Evolutionary conservation across 2,329 filamentous ascomycete species (phyloP).

Genomic region (Epichloe festucae): DNA sequence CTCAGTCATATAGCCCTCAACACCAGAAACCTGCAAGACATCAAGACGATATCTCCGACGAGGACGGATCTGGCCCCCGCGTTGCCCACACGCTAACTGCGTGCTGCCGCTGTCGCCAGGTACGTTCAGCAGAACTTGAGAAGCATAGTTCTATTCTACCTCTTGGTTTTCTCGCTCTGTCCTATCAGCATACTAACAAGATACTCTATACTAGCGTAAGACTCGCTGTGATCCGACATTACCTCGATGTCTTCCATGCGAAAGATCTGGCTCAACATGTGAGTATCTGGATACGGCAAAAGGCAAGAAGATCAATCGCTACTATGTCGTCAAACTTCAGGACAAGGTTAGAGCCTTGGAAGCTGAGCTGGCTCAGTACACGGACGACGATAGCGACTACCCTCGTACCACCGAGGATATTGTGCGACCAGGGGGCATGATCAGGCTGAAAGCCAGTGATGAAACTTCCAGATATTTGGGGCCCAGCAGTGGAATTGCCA

Average conservation of each 20-base stretch:
- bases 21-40: constrained; percentile 17
- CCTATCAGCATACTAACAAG: not conserved
- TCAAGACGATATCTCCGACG: constrained; percentile 32
- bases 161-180: not conserved
- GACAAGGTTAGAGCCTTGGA: constrained; percentile 75
- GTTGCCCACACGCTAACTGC: constrained; percentile 71
- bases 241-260: constrained; percentile 83
- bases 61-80: constrained; percentile 40
- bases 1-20: constrained; percentile 19
- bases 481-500: constrained; percentile 88
- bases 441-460: constrained; percentile 72
- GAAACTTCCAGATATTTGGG: constrained; percentile 82
- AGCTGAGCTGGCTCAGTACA: constrained; percentile 64
- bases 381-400: constrained; percentile 60
- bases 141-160: not conserved
- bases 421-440: constrained; percentile 72
- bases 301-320: constrained; percentile 72
- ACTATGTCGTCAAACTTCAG: constrained; percentile 86
- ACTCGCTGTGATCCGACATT: constrained; percentile 90
- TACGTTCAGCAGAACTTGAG: constrained; percentile 24
- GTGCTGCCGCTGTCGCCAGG: constrained; percentile 68
- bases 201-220: constrained; percentile 53
- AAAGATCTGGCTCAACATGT: constrained; percentile 80
- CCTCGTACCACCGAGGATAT: constrained; percentile 69
- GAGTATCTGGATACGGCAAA: constrained; percentile 91